A percentile compares a stretch with the other conserved stretches of the same genome.
Conservation (phyloP, 345 rosid species). For the Aquilaria sinensis region DNA sequence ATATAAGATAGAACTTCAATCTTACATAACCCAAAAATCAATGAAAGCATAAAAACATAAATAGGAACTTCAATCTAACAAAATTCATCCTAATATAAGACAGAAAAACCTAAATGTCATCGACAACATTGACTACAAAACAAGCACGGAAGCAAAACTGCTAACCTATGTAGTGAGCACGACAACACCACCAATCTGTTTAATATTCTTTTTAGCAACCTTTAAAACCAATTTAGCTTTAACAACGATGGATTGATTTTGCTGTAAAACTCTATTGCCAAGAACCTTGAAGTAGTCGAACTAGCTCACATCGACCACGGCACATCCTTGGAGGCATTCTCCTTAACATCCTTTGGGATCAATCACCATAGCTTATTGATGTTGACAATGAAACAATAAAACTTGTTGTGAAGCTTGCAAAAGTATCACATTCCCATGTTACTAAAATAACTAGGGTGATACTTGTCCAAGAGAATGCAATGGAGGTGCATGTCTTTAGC, state of each 20-base stretch:
- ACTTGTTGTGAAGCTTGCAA: slow-evolving; percentile 79
- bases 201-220: slow-evolving; percentile 75
- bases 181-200: slow-evolving; percentile 77
- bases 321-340: slow-evolving; percentile 50
- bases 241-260: slow-evolving; percentile 59
- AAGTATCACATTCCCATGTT: slow-evolving; percentile 91
- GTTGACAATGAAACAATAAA: slow-evolving; percentile 72
- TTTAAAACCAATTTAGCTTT: slow-evolving; percentile 74
- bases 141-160: neutral
- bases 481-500: slow-evolving; percentile 93
- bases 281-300: slow-evolving; percentile 75
- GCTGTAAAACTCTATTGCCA: slow-evolving; percentile 69
- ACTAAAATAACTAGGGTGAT: slow-evolving; percentile 81
- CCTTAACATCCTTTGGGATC: slow-evolving; percentile 58
- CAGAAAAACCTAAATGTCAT: neutral
- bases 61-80: too few relatives aligned
- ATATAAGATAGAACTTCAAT: too few relatives aligned
- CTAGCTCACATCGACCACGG: slow-evolving; percentile 65
- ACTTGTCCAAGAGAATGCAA: slow-evolving; percentile 87
- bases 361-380: slow-evolving; percentile 77
- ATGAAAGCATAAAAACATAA: too few relatives aligned
- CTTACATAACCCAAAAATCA: too few relatives aligned
- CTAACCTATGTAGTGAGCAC: slow-evolving; percentile 61
- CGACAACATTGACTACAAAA: too few relatives aligned
- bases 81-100: neutral